Evolutionary conservation across 2,329 filamentous ascomycete species (phyloP).

Genomic region (Penicillium sp.): DNA sequence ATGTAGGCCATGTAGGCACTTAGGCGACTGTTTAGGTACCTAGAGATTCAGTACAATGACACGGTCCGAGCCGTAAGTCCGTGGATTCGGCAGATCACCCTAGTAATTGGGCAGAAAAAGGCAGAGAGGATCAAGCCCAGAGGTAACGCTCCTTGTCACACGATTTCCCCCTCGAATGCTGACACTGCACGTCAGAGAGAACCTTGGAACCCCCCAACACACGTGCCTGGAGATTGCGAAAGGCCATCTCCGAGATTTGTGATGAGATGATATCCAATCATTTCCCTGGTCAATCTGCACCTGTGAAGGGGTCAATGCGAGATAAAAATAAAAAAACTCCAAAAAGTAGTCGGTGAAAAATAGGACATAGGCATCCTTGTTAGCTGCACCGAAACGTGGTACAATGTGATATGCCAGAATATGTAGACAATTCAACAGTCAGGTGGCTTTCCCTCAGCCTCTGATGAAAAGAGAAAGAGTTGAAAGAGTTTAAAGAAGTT

Average conservation of each 20-base stretch:
- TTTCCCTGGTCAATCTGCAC: conserved; percentile 1
- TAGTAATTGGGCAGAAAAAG: conserved; percentile 32
- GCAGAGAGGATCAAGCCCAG: not conserved
- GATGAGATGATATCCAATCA: conserved; percentile 1
- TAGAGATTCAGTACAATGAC: conserved; percentile 10
- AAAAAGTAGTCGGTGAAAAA: conserved; percentile 12
- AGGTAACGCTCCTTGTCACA: conserved; percentile 20
- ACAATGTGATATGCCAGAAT: conserved; percentile 24
- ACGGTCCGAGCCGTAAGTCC: conserved; percentile 34
- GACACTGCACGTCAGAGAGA: conserved; percentile 7
- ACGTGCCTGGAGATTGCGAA: not conserved
- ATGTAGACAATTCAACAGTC: not conserved
- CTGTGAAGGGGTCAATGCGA: conserved; percentile 4
- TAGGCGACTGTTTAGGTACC: conserved; percentile 2
- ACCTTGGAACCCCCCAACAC: conserved; percentile 14
- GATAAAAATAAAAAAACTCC: not conserved
- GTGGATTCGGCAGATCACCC: conserved; percentile 5
- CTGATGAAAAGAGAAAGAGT: not conserved
- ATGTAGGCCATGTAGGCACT: not conserved
- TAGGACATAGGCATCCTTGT: conserved; percentile 17
- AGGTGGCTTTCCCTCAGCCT: not conserved
- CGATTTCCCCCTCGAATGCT: not conserved
- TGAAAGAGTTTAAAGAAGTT: not conserved
- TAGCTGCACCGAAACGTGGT: conserved; percentile 28
- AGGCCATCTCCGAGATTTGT: not conserved